Conservation (phyloP, 345 rosid species). For the Moricandia moricandioides region DNA sequence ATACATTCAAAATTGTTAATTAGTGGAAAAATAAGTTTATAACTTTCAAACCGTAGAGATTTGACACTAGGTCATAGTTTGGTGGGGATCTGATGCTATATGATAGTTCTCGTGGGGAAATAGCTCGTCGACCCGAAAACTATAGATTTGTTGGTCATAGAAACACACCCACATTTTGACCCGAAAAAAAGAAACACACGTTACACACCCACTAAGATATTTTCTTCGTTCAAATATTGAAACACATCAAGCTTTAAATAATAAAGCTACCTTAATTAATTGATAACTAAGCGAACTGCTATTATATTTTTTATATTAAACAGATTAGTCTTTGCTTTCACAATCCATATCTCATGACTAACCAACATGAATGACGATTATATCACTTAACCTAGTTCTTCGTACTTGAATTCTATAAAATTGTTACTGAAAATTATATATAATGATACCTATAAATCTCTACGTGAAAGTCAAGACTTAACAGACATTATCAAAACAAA, state of each 20-base stretch:
- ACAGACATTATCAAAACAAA: not conserved
- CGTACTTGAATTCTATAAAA: not conserved
- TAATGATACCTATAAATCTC: not conserved
- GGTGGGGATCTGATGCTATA: too few relatives aligned
- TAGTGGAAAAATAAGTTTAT: too few relatives aligned
- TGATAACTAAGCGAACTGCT: not conserved
- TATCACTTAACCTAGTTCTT: conserved; percentile 1
- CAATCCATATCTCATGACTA: conserved; percentile 10
- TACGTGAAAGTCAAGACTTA: not conserved
- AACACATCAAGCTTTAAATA: not conserved
- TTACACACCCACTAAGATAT: too few relatives aligned
- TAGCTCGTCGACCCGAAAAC: too few relatives aligned
- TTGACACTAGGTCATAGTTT: too few relatives aligned
- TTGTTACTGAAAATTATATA: too few relatives aligned
- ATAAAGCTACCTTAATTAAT: not conserved
- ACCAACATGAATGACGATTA: conserved; percentile 19
- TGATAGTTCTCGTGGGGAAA: too few relatives aligned
- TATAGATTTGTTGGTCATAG: too few relatives aligned
- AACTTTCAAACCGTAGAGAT: too few relatives aligned
- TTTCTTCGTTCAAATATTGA: not conserved
- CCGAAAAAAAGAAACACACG: too few relatives aligned
- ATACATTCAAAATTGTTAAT: too few relatives aligned
- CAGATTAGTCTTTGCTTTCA: conserved; percentile 8
- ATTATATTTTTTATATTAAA: not conserved
- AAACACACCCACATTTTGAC: too few relatives aligned